Percentiles rank a stretch among this genome's conserved stretches.
phyloP scores from a whole-genome alignment of 2,329 filamentous ascomycete species.

The Alternaria postmessia region DNA sequence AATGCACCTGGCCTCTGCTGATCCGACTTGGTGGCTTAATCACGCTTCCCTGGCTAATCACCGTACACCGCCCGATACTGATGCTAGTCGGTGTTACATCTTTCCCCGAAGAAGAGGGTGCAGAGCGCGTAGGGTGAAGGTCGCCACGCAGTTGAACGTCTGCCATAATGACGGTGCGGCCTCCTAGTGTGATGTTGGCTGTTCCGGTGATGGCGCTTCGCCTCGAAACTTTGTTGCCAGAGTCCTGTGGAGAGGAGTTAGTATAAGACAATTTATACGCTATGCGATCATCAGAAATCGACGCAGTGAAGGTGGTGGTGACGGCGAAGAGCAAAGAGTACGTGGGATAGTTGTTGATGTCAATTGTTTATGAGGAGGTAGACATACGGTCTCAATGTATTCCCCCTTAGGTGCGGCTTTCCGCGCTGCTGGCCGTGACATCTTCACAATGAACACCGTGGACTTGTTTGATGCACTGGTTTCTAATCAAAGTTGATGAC shows the following conservation, averaged over 20 bases:
- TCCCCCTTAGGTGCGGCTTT: conserved; percentile 75
- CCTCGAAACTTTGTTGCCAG: conserved; percentile 96
- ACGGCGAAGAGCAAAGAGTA: not conserved
- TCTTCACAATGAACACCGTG: conserved; percentile 16
- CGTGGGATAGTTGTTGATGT: not conserved
- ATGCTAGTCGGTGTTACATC: conserved; percentile 65
- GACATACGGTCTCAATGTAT: conserved; percentile 93
- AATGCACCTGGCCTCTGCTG: conserved; percentile 77
- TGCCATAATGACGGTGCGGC: conserved; percentile 91
- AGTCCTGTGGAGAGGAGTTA: conserved; percentile 69
- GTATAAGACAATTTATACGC: not conserved
- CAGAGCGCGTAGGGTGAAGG: conserved; percentile 61
- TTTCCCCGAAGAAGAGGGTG: conserved; percentile 41
- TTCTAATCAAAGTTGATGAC: not conserved
- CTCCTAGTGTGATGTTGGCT: conserved; percentile 96
- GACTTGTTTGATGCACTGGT: not conserved
- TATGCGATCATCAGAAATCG: not conserved
- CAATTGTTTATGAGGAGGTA: not conserved
- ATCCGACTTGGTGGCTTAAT: conserved; percentile 84
- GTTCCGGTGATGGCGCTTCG: conserved; percentile 92
- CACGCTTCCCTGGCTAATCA: conserved; percentile 79
- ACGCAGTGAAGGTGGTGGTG: not conserved
- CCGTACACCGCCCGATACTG: conserved; percentile 89
- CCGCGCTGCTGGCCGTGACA: conserved; percentile 62
- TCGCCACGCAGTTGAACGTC: conserved; percentile 95